A percentile compares a stretch with the other conserved stretches of the same genome.
Evolutionary conservation across 108 stramenopile genomes (phyloP).

Genomic region (Stephanodiscus minutulus): DNA sequence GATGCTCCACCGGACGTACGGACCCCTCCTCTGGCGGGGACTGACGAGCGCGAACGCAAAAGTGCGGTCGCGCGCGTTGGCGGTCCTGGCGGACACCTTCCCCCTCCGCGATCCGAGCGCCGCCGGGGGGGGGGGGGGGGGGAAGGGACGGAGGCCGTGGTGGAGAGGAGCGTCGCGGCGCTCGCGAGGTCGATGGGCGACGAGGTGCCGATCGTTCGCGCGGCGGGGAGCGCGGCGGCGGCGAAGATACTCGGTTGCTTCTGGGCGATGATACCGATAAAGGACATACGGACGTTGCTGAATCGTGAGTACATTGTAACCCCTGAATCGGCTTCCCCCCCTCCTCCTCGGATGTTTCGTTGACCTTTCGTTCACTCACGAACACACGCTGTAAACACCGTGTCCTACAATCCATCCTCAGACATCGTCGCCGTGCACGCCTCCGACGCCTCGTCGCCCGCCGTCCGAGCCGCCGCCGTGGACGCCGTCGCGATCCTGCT

Average conservation of each 20-base stretch:
- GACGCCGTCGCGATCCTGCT: conserved; percentile 73
- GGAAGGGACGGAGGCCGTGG: conserved; percentile 50
- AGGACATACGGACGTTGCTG: conserved; percentile 79
- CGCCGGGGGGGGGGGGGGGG: no score
- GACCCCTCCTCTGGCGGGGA: conserved; percentile 92
- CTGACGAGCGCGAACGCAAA: conserved; percentile 81
- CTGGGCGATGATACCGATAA: conserved; percentile 88
- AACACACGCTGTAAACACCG: no score
- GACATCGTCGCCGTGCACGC: conserved; percentile 81
- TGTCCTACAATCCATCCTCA: no score
- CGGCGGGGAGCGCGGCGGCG: conserved; percentile 80
- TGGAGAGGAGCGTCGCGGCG: conserved; percentile 74
- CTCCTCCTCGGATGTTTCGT: not conserved
- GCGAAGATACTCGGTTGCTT: conserved; percentile 70
- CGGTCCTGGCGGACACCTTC: conserved; percentile 86
- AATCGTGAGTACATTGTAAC: conserved; percentile 54
- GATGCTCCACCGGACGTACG: conserved; percentile 82
- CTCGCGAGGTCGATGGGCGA: conserved; percentile 77
- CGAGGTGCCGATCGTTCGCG: conserved; percentile 73
- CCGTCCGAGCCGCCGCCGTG: conserved; percentile 83
- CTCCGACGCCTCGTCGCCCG: conserved; percentile 82
- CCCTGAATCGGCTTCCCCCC: not conserved
- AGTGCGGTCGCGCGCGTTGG: conserved; percentile 81
- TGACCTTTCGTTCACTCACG: not conserved
- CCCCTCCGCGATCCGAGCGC: conserved; percentile 84